phyloP scores from a whole-genome alignment of 768 basidiomycete genomes.

The Cyclocybe cylindracea region DNA sequence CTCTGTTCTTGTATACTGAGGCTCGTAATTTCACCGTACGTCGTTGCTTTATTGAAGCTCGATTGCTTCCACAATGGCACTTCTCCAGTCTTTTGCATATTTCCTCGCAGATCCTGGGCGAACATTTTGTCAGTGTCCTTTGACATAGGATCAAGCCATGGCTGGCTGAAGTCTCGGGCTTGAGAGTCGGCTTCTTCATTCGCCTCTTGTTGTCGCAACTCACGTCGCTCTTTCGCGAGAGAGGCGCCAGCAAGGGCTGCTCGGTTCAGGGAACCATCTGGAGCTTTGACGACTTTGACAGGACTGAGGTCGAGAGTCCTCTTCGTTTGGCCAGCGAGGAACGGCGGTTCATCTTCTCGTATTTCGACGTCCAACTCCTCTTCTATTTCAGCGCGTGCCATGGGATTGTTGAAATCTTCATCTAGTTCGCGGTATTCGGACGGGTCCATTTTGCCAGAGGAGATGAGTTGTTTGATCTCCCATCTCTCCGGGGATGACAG shows the following conservation, averaged over 20 bases:
- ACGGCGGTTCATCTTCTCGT: conserved; percentile 94
- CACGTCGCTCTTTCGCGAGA: conserved; percentile 92
- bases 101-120: conserved; percentile 88
- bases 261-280: conserved; percentile 94
- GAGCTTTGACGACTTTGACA: conserved; percentile 97
- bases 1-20: conserved; percentile 94
- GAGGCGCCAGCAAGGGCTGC: conserved; percentile 94
- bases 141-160: conserved; percentile 99
- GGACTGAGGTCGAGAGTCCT: conserved; percentile 94
- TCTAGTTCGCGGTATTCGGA: conserved; percentile 94
- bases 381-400: conserved; percentile 84
- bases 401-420: conserved; percentile 78
- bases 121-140: conserved; percentile 84
- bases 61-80: conserved; percentile 90
- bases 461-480: conserved; percentile 99
- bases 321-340: conserved; percentile 95
- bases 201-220: conserved; percentile 90
- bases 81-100: conserved; percentile 79
- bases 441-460: conserved; percentile 88
- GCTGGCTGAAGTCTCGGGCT: conserved; percentile 90
- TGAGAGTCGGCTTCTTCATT: conserved; percentile 95
- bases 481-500: conserved; percentile 96
- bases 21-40: conserved; percentile 90
- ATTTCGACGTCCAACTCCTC: conserved; percentile 98
- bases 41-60: conserved; percentile 93